Conservation (phyloP, 345 rosid species). For the Eucalyptus polybractea region DNA sequence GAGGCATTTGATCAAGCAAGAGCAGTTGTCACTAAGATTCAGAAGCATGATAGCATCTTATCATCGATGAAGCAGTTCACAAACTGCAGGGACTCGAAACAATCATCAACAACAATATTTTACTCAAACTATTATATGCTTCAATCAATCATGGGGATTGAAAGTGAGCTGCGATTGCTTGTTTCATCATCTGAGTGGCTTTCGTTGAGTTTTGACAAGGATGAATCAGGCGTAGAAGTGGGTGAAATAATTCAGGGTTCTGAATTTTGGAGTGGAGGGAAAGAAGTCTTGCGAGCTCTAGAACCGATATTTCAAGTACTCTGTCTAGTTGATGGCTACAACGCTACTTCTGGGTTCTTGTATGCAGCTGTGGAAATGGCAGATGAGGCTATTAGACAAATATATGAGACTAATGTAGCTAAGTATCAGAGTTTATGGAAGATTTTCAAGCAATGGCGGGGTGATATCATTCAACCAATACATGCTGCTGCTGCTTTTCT, state of each 20-base stretch:
- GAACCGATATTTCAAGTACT: not conserved
- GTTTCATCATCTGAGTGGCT: not conserved
- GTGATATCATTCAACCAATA: not conserved
- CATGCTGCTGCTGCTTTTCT: not conserved
- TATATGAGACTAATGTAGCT: not conserved
- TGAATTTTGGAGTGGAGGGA: not conserved
- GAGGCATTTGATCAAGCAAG: not conserved
- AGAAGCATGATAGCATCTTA: not conserved
- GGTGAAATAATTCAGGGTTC: not conserved
- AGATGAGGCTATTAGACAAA: not conserved
- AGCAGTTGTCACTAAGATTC: not conserved
- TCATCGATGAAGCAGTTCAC: not conserved
- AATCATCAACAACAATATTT: not conserved
- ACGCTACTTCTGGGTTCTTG: not conserved
- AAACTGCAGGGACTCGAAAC: not conserved
- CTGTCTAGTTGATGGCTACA: not conserved
- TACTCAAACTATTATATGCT: not conserved
- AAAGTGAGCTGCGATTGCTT: not conserved
- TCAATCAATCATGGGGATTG: not conserved
- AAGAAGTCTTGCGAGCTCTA: not conserved
- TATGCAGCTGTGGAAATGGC: not conserved
- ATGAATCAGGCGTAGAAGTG: not conserved
- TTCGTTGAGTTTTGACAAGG: not conserved
- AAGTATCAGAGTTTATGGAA: not conserved
- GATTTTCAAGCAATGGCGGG: not conserved